A percentile compares a stretch with the other conserved stretches of the same genome.
Conservation (phyloP, 108 stramenopile species). For the Skeletonema menzelii region DNA sequence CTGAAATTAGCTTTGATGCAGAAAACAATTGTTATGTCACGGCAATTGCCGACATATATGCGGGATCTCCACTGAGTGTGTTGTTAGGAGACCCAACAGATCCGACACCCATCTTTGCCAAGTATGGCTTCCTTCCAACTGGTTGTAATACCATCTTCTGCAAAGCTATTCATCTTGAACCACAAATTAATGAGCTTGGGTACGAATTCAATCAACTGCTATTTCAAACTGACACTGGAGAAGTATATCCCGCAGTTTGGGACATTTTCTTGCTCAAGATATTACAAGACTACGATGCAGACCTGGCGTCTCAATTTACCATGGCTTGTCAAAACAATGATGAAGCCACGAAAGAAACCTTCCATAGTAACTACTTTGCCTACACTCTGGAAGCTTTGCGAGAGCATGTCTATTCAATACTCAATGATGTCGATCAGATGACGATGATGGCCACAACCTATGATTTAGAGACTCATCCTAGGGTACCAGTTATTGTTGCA, state of each 20-base stretch:
- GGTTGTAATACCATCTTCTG: conserved; percentile 45
- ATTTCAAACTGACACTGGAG: conserved; percentile 18
- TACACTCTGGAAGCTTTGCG: conserved; percentile 33
- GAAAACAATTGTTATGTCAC: conserved; percentile 40
- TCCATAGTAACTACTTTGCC: conserved; percentile 30
- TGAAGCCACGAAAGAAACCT: conserved; percentile 28
- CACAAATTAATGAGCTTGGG: conserved; percentile 37
- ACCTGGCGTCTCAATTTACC: conserved; percentile 17
- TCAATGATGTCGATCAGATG: conserved; percentile 24
- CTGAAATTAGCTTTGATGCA: conserved; percentile 43
- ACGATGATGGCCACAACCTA: conserved; percentile 19
- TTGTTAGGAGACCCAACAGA: conserved; percentile 43
- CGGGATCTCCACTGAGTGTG: conserved; percentile 37
- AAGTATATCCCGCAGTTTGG: conserved; percentile 37
- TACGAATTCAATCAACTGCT: conserved; percentile 20
- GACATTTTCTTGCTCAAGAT: conserved; percentile 39
- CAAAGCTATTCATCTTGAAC: conserved; percentile 50
- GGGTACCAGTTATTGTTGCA: conserved; percentile 36
- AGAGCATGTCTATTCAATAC: conserved; percentile 20
- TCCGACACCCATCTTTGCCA: conserved; percentile 46
- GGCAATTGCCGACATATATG: conserved; percentile 32
- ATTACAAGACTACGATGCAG: conserved; percentile 33
- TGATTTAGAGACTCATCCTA: conserved; percentile 35
- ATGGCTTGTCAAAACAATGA: conserved; percentile 23
- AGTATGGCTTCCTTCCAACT: conserved; percentile 50